Percentiles rank a stretch among this genome's conserved stretches.
Conservation (phyloP, 2,329 filamentous ascomycete genomes). For the Aspergillus fumigatiaffinis region DNA sequence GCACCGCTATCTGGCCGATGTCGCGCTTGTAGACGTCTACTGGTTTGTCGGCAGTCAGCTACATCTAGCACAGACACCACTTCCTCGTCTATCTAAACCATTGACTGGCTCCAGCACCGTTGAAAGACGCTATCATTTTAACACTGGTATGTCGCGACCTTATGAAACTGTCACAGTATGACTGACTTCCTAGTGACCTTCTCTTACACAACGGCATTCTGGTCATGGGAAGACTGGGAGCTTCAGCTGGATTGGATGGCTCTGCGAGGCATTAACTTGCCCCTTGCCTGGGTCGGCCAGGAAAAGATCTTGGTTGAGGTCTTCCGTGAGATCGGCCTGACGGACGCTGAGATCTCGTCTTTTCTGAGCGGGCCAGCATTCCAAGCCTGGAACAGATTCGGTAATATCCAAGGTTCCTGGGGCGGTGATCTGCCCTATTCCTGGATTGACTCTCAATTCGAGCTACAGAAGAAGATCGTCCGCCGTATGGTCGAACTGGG, state of each 20-base stretch:
- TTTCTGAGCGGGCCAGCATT: slow-evolving; percentile 52
- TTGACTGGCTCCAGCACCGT: slow-evolving; percentile 31
- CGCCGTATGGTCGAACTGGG: slow-evolving; percentile 50
- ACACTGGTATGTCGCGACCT: slow-evolving; percentile 37
- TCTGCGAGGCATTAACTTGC: slow-evolving; percentile 50
- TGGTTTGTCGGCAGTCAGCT: slow-evolving; percentile 46
- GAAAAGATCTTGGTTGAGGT: slow-evolving; percentile 50
- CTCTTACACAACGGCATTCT: slow-evolving; percentile 50
- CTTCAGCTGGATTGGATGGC: slow-evolving; percentile 52
- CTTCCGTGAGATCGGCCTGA: slow-evolving; percentile 46
- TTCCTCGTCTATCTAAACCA: slow-evolving; percentile 29
- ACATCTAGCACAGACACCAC: slow-evolving; percentile 26
- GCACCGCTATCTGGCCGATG: slow-evolving; percentile 40
- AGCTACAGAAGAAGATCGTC: slow-evolving; percentile 48
- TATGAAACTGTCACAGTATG: background rate
- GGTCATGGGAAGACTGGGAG: slow-evolving; percentile 54
- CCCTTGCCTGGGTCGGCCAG: slow-evolving; percentile 50
- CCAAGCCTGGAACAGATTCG: slow-evolving; percentile 53
- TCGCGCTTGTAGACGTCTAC: slow-evolving; percentile 44
- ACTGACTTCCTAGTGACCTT: slow-evolving; percentile 42
- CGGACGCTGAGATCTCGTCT: slow-evolving; percentile 41
- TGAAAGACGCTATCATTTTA: slow-evolving; percentile 45
- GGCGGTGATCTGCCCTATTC: slow-evolving; percentile 40
- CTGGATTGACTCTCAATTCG: slow-evolving; percentile 49
- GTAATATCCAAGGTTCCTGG: slow-evolving; percentile 52